Evolutionary conservation across 169 alveolate species (phyloP).

Genomic region (Theileria sp.): DNA sequence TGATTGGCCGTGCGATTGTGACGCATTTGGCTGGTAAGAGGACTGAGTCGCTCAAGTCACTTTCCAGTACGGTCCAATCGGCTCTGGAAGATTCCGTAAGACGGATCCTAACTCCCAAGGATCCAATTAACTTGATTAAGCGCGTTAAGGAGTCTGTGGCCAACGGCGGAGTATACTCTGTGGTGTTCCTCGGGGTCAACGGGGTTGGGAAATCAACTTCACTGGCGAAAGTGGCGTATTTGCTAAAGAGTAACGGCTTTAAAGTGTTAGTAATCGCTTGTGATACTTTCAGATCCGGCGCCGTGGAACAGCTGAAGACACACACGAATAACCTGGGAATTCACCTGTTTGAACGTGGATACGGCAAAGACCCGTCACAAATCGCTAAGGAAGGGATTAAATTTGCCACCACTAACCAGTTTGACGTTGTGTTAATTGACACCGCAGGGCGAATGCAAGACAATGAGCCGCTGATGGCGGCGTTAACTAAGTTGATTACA

Average conservation of each 20-base stretch:
- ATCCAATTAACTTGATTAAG: constrained; percentile 56
- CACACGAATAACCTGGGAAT: constrained; percentile 94
- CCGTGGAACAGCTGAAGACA: constrained; percentile 97
- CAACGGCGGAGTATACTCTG: constrained; percentile 87
- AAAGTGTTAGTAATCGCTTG: constrained; percentile 97
- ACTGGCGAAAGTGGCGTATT: constrained; percentile 96
- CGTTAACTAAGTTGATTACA: constrained; percentile 94
- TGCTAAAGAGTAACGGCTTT: constrained; percentile 92
- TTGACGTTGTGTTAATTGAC: constrained; percentile 97
- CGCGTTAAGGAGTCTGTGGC: constrained; percentile 82
- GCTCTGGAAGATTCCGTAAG: constrained; percentile 57
- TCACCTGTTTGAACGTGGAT: constrained; percentile 96
- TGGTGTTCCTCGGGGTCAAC: constrained; percentile 95
- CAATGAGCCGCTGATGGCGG: constrained; percentile 98
- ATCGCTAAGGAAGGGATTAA: constrained; percentile 93
- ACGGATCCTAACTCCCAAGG: constrained; percentile 55
- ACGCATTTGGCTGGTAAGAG: constrained; percentile 56
- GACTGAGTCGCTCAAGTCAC: constrained; percentile 59
- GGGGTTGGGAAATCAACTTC: constrained; percentile 99
- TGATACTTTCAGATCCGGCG: constrained; percentile 99
- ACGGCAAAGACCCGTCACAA: constrained; percentile 97
- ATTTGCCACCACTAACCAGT: constrained; percentile 87
- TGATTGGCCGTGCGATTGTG: constrained; percentile 56
- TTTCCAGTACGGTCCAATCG: constrained; percentile 44
- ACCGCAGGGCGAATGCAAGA: constrained; percentile 99